phyloP scores from a whole-genome alignment of 2,329 filamentous ascomycete genomes.

The Calonectria naviculata region DNA sequence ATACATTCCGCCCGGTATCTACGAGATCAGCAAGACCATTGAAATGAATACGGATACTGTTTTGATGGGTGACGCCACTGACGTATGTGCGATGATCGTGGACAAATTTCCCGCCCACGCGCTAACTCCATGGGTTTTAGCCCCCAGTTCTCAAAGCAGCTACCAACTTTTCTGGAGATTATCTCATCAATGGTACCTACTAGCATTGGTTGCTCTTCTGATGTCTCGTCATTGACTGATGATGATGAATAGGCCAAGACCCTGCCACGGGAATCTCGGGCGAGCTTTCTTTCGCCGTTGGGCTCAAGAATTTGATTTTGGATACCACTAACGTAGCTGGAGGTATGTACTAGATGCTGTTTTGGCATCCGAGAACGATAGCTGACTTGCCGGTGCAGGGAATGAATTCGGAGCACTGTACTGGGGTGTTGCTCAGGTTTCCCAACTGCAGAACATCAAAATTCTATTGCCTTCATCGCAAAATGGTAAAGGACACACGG shows the following conservation, averaged over 20 bases:
- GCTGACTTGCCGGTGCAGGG: slow-evolving; percentile 12
- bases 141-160: background rate
- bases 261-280: background rate
- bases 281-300: background rate
- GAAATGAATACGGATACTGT: slow-evolving; percentile 57
- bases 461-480: slow-evolving; percentile 52
- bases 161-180: background rate
- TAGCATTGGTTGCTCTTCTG: background rate
- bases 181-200: background rate
- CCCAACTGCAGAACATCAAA: slow-evolving; percentile 55
- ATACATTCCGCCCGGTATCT: slow-evolving; percentile 56
- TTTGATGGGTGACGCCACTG: slow-evolving; percentile 57
- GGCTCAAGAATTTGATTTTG: background rate
- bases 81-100: slow-evolving; percentile 29
- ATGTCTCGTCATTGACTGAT: background rate
- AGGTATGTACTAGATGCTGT: background rate
- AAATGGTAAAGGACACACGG: slow-evolving; percentile 52
- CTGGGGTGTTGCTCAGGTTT: slow-evolving; percentile 58
- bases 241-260: background rate
- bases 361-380: too few species aligned
- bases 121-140: background rate
- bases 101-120: background rate
- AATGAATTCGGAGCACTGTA: slow-evolving; percentile 52
- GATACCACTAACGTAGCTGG: background rate
- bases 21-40: slow-evolving; percentile 52